Evolutionary conservation across 768 basidiomycete species (phyloP).

Genomic region (Naematelia encephala): DNA sequence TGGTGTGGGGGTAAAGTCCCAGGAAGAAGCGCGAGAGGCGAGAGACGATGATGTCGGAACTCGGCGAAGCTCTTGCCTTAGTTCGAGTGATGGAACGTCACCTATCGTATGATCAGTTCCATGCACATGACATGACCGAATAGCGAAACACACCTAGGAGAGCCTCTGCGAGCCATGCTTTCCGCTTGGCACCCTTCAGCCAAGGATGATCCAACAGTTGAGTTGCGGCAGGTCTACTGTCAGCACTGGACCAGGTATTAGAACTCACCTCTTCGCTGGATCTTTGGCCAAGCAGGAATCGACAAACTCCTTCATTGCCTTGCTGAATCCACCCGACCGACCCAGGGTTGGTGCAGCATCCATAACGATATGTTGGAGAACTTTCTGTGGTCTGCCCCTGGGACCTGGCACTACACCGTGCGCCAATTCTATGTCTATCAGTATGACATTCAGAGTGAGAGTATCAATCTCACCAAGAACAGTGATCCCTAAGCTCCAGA

Average conservation of each 20-base stretch:
- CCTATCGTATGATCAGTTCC: slow-evolving; percentile 12
- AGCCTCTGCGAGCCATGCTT: slow-evolving; percentile 69
- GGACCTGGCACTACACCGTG: slow-evolving; percentile 84
- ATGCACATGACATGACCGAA: neutral
- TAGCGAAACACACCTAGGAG: slow-evolving; percentile 55
- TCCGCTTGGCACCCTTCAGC: slow-evolving; percentile 75
- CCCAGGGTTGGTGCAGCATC: slow-evolving; percentile 75
- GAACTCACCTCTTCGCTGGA: slow-evolving; percentile 64
- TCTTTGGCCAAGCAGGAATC: slow-evolving; percentile 81
- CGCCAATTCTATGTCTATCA: slow-evolving; percentile 60
- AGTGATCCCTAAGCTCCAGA: slow-evolving; percentile 97
- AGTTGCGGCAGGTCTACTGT: slow-evolving; percentile 66
- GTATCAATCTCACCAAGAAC: slow-evolving; percentile 56
- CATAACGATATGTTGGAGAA: slow-evolving; percentile 73
- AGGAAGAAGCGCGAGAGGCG: slow-evolving; percentile 9
- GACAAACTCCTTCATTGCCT: slow-evolving; percentile 76
- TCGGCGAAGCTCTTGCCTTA: slow-evolving; percentile 38
- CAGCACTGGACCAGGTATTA: neutral
- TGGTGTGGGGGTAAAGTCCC: slow-evolving; percentile 15
- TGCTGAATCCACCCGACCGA: slow-evolving; percentile 61
- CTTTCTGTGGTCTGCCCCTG: slow-evolving; percentile 66
- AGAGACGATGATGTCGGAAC: slow-evolving; percentile 30
- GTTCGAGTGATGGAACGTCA: slow-evolving; percentile 30
- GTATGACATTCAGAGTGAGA: neutral
- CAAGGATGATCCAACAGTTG: slow-evolving; percentile 74